These are phyloP conservation scores for Chondrostereum purpureum DNA, from an alignment of 1,284 basidiomycete species.

Conservation along the genomic window DNA sequence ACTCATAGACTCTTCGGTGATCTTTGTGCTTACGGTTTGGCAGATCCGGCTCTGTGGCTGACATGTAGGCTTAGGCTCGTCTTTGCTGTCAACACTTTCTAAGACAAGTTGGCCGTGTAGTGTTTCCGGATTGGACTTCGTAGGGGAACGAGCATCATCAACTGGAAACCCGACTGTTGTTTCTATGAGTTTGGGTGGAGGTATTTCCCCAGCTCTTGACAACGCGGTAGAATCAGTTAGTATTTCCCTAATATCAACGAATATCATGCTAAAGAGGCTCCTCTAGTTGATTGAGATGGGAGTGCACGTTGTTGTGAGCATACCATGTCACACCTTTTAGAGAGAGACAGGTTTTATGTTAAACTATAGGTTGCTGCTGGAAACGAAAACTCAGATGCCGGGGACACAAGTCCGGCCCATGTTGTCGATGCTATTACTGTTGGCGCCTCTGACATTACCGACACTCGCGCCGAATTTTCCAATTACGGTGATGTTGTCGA, in stretches of 20 bases:
- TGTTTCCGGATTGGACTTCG: neutral
- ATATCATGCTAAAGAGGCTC: neutral
- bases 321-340: neutral
- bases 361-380: slow-evolving; percentile 91
- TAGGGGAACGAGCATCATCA: neutral
- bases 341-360: neutral
- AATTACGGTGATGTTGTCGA: slow-evolving; percentile 78
- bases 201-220: slow-evolving; percentile 87
- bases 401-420: slow-evolving; percentile 76
- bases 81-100: neutral
- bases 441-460: slow-evolving; percentile 74
- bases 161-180: slow-evolving; percentile 29
- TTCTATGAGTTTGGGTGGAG: slow-evolving; percentile 97
- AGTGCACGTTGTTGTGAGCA: neutral
- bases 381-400: slow-evolving; percentile 70
- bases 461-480: slow-evolving; percentile 87
- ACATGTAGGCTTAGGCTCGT: neutral
- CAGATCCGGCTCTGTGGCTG: neutral
- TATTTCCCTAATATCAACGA: slow-evolving; percentile 8
- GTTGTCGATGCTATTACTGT: slow-evolving; percentile 79
- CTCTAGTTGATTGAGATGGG: neutral
- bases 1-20: slow-evolving; percentile 96
- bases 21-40: slow-evolving; percentile 65
- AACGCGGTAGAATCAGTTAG: slow-evolving; percentile 81
- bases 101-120: slow-evolving; percentile 36